phyloP scores from a whole-genome alignment of 2,329 filamentous ascomycete species.

The Penicillium sp. region DNA sequence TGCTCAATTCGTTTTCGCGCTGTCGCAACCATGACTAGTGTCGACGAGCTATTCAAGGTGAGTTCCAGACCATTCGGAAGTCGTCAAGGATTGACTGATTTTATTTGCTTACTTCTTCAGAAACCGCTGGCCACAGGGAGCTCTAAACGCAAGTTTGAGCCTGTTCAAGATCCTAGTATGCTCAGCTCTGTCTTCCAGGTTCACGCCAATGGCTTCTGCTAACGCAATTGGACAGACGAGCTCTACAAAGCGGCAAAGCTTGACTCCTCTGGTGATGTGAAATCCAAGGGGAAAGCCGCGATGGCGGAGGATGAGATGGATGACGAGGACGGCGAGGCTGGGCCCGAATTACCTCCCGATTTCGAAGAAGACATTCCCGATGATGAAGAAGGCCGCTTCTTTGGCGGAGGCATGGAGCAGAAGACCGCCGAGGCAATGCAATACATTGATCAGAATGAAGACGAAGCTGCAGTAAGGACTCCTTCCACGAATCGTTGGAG shows the following conservation, averaged over 20 bases:
- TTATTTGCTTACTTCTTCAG: conserved; percentile 20
- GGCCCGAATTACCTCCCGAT: conserved; percentile 52
- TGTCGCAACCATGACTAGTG: conserved; percentile 47
- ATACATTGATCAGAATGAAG: conserved; percentile 69
- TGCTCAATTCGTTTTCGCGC: not conserved
- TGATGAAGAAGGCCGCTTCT: conserved; percentile 92
- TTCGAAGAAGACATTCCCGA: conserved; percentile 56
- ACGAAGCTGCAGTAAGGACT: conserved; percentile 39
- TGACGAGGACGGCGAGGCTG: conserved; percentile 47
- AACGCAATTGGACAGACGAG: conserved; percentile 45
- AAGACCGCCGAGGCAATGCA: conserved; percentile 79
- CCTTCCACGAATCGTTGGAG: not conserved
- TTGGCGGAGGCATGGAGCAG: conserved; percentile 80
- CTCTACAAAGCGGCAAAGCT: conserved; percentile 57
- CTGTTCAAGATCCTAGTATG: conserved; percentile 47
- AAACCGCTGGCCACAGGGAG: conserved; percentile 44
- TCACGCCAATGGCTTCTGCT: conserved; percentile 44
- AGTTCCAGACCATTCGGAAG: not conserved
- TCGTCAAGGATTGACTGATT: conserved; percentile 13
- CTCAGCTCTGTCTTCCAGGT: conserved; percentile 23
- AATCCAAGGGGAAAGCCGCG: conserved; percentile 41
- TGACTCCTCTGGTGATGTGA: conserved; percentile 45
- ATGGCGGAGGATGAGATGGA: conserved; percentile 45
- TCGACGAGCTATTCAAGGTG: conserved; percentile 58
- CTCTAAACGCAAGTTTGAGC: conserved; percentile 56